Evolutionary conservation across 106 monocot species (phyloP).

Genomic region (Dendrobium huoshanense): DNA sequence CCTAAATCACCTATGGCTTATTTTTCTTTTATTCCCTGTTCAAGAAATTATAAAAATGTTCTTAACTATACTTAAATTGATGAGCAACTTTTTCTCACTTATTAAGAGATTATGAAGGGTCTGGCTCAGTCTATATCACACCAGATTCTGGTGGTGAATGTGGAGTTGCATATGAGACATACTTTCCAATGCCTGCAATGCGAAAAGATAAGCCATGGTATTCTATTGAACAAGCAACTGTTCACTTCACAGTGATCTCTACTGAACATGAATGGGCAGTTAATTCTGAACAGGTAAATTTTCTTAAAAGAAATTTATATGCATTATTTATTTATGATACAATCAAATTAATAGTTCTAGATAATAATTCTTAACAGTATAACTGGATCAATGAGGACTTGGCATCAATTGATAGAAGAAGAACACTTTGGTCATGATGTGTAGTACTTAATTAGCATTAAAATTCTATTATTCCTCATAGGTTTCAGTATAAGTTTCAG

Average conservation of each 20-base stretch:
- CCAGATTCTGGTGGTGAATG: slow-evolving; percentile 74
- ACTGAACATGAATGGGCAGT: slow-evolving; percentile 50
- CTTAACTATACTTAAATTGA: too few species aligned
- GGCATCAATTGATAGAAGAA: slow-evolving; percentile 42
- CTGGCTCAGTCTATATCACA: slow-evolving; percentile 47
- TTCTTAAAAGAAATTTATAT: background rate
- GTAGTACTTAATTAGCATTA: too few species aligned
- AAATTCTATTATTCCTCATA: too few species aligned
- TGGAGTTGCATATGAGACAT: slow-evolving; percentile 58
- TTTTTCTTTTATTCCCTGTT: too few species aligned
- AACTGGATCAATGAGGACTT: slow-evolving; percentile 48
- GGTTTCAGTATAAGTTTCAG: too few species aligned
- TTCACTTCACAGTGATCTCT: slow-evolving; percentile 63
- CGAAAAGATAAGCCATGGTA: slow-evolving; percentile 59
- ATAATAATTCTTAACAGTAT: slow-evolving; percentile 23
- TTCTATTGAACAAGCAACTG: slow-evolving; percentile 64
- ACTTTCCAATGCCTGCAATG: slow-evolving; percentile 53
- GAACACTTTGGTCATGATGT: slow-evolving; percentile 66
- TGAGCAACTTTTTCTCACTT: too few species aligned
- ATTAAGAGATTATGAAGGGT: slow-evolving; percentile 36
- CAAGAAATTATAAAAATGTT: too few species aligned
- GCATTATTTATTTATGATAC: background rate
- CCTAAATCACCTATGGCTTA: too few species aligned
- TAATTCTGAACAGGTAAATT: slow-evolving; percentile 42
- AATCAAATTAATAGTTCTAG: background rate